A percentile compares a stretch with the other conserved stretches of the same genome.
These are phyloP conservation scores for Elymus sibiricus DNA, from an alignment of 176 grass and related monocot genomes.

Conservation along the genomic window DNA sequence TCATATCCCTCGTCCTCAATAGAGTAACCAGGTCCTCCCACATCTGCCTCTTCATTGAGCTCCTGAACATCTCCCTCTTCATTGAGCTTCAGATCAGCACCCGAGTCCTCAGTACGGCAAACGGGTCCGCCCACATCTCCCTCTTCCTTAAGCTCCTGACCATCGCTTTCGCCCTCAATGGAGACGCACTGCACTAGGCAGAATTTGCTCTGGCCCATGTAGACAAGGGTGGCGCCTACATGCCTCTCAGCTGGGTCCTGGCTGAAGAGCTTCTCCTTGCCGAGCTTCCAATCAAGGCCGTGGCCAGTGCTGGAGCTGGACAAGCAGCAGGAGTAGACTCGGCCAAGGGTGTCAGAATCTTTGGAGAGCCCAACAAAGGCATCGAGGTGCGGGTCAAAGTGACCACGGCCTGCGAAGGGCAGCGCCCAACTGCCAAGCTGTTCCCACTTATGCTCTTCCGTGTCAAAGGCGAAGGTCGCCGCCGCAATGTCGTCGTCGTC, in stretches of 20 bases:
- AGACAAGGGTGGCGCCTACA: neutral
- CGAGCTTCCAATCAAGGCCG: neutral
- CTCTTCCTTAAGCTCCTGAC: too few species aligned
- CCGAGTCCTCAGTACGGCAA: too few species aligned
- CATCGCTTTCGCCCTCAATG: too few species aligned
- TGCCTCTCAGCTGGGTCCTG: neutral
- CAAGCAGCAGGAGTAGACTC: neutral
- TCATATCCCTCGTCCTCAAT: too few species aligned
- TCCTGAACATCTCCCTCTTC: too few species aligned
- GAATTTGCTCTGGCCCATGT: neutral
- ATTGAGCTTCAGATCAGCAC: too few species aligned
- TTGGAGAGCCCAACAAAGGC: neutral
- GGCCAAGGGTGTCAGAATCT: neutral
- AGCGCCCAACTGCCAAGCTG: neutral
- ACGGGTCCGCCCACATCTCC: too few species aligned
- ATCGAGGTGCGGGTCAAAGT: neutral
- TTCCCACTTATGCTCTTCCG: too few species aligned
- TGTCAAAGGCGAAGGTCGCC: neutral
- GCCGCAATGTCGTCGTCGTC: too few species aligned
- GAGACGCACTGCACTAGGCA: conserved; percentile 3
- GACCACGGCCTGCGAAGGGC: neutral
- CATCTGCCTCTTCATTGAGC: too few species aligned
- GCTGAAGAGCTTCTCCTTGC: conserved; percentile 1
- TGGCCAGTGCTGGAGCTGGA: neutral
- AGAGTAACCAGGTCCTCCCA: too few species aligned